Evolutionary conservation across 805 yeast genomes (phyloP).

Genomic region (Nadsonia fulvescens): DNA sequence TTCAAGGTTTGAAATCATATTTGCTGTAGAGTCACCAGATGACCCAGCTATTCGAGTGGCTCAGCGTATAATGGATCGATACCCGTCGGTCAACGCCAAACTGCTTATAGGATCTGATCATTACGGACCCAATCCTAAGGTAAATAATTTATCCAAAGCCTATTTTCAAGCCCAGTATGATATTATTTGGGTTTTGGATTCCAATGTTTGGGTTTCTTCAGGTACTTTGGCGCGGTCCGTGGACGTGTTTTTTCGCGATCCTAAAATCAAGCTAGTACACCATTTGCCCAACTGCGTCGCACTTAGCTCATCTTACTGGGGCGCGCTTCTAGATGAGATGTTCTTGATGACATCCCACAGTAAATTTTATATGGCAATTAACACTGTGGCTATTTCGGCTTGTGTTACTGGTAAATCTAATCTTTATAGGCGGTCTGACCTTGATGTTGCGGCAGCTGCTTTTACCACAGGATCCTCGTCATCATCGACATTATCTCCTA

Average conservation of each 20-base stretch:
- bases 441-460: conserved; percentile 20
- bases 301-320: conserved; percentile 22
- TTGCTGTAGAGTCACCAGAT: conserved; percentile 46
- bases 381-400: conserved; percentile 58
- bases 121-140: conserved; percentile 79
- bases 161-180: conserved; percentile 50
- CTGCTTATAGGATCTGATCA: conserved; percentile 32
- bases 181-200: conserved; percentile 69
- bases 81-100: conserved; percentile 40
- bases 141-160: conserved; percentile 74
- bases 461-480: conserved; percentile 1
- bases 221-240: conserved; percentile 52
- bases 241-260: conserved; percentile 21
- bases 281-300: conserved; percentile 41
- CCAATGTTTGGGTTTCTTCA: conserved; percentile 63
- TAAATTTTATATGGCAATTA: conserved; percentile 66
- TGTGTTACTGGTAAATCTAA: conserved; percentile 87
- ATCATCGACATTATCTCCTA: conserved; percentile 1
- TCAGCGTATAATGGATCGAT: conserved; percentile 27
- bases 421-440: conserved; percentile 46
- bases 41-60: conserved; percentile 56
- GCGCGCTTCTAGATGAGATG: conserved; percentile 69
- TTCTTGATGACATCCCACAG: conserved; percentile 70
- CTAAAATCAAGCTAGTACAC: conserved; percentile 46
- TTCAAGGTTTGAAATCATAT: conserved; percentile 53